Evolutionary conservation across 352 stramenopile genomes (phyloP), one percentile per base, ranked within the genome.

Genomic region (Phytopythium vexans): DNA sequence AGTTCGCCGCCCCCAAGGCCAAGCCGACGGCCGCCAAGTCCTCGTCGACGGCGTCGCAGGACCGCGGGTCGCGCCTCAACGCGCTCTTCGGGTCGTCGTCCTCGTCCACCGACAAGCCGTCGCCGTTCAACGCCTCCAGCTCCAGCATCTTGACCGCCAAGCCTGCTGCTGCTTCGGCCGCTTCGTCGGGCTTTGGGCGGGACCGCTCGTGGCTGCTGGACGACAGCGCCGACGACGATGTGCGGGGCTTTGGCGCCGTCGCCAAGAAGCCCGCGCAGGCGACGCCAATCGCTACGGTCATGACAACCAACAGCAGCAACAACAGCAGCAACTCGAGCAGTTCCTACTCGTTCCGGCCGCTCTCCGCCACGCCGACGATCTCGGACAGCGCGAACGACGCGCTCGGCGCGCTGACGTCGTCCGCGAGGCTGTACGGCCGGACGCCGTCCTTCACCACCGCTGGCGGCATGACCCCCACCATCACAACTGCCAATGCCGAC

Each of bases 131-230:
- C 42, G 9, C 37, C 56, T 27, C 31, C 46, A 41, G 39, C 38
- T 8, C 64, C 55, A 48, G 14, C 44, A n/a, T n/a, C n/a, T n/a
- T n/a, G n/a, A n/a, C n/a, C 11, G 41, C 12, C 4, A 53, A 52
- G 36, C 51, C 5, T 34, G 44, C 31, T 16, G 14, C 27, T 39
- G 8, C 54, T 9, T 61, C 42, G 1, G 3, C 56, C 8, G 37
- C 53, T 16, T 41, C 41, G 8, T 55, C 56, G 11, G 69, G 62
- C 3, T 84, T 84, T 54, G 74, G 74, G 34, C 71, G 73, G 8
- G 74, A 85, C 57, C 64, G 71, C n/a, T 79, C 71, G 31, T 85
- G 74, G 74, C 59, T 85, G 21, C 58, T 85, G 6, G 73, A 80
- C 53, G 63, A 57, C 8, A 63, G 77, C 15, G 69, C 80, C 45